Evolutionary conservation across 2,329 filamentous ascomycete genomes (phyloP).

Genomic region (Alternaria gansuensis): DNA sequence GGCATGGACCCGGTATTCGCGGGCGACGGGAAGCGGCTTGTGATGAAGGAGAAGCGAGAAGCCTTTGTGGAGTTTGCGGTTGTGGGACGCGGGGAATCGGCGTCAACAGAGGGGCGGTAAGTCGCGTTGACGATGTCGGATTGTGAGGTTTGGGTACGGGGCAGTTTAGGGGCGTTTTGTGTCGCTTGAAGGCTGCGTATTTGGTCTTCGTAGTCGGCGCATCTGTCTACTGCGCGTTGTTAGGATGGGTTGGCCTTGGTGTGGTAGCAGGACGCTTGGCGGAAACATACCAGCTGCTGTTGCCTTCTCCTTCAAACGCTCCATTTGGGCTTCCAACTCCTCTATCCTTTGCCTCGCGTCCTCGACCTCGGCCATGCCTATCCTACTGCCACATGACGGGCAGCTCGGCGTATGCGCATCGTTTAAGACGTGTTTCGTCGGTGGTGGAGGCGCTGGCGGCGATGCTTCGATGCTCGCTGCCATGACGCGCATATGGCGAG

Average conservation of each 20-base stretch:
- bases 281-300: conserved; percentile 64
- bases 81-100: conserved; percentile 42
- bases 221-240: conserved; percentile 59
- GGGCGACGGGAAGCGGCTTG: conserved; percentile 50
- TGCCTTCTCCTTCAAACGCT: conserved; percentile 74
- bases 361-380: conserved; percentile 30
- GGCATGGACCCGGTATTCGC: conserved; percentile 37
- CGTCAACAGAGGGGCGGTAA: conserved; percentile 29
- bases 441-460: conserved; percentile 33
- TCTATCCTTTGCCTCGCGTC: conserved; percentile 39
- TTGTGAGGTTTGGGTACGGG: conserved; percentile 21
- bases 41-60: conserved; percentile 57
- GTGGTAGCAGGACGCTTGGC: not conserved
- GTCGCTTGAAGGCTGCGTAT: conserved; percentile 62
- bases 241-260: conserved; percentile 7
- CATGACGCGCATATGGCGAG: conserved; percentile 19
- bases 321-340: conserved; percentile 76
- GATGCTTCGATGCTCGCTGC: conserved; percentile 30
- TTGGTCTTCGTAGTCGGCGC: conserved; percentile 83
- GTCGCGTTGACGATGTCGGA: conserved; percentile 27
- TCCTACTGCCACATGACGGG: conserved; percentile 42
- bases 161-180: conserved; percentile 7
- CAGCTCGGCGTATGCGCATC: conserved; percentile 38
- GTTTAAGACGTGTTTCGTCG: conserved; percentile 31
- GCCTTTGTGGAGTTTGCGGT: conserved; percentile 43